These are phyloP conservation scores for Coniferiporia weirii DNA, from an alignment of 1,284 basidiomycete genomes.

Conservation along the genomic window DNA sequence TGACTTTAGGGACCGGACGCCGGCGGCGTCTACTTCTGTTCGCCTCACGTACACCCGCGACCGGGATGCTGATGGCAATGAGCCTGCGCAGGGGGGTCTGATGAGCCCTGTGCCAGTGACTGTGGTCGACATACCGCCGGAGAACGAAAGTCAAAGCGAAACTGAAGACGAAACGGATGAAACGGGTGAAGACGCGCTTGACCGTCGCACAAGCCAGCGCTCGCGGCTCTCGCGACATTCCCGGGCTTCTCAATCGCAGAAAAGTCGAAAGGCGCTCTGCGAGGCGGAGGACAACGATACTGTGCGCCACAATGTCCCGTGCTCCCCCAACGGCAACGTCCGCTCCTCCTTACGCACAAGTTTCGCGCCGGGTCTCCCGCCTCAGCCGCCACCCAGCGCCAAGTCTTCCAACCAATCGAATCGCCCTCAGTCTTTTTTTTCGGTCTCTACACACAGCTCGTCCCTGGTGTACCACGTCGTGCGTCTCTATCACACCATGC, in stretches of 20 bases:
- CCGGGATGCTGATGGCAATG: background rate
- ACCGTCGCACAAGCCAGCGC: background rate
- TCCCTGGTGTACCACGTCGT: background rate
- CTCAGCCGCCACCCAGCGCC: background rate
- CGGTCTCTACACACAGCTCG: background rate
- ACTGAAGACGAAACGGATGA: background rate
- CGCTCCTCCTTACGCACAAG: background rate
- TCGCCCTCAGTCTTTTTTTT: background rate
- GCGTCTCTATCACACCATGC: background rate
- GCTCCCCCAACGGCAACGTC: background rate
- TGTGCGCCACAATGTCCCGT: background rate
- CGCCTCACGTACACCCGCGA: background rate
- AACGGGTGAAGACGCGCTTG: background rate
- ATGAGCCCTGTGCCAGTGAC: background rate
- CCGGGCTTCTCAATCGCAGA: background rate
- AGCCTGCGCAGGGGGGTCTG: background rate
- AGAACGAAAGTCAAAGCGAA: background rate
- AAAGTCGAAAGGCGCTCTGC: background rate
- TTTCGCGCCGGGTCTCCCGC: background rate
- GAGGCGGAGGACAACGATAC: background rate
- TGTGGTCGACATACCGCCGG: background rate
- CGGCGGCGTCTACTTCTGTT: background rate
- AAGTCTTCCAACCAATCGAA: background rate
- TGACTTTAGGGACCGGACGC: slow-evolving; percentile 5
- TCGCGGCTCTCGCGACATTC: background rate